Evolutionary conservation across 108 stramenopile genomes (phyloP), one percentile per base, ranked within the genome.

Genomic region (Mayamaea pseudoterrestris): DNA sequence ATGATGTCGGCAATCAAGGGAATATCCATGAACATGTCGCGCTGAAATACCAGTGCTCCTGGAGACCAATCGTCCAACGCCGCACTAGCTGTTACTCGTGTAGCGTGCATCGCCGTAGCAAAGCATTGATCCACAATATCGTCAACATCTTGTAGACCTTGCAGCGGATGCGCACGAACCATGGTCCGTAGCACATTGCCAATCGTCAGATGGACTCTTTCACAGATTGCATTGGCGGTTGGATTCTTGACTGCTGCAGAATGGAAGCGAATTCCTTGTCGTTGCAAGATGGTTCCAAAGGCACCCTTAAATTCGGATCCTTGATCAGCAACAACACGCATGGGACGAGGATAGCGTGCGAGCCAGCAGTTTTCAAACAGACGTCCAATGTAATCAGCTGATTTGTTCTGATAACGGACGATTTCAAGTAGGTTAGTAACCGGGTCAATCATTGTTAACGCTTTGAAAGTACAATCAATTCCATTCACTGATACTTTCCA

Each of bases 361-460:
- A 71, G 27, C 74, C 74, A 76, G 5, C 17, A 16, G n/a, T 58
- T 48, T 13, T 53, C 44, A 20, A 66, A 64, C 7, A 62, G 66
- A 0, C 42, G 13, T 6, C 49, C 32, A 0, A 55, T 39, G 30
- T 74, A 45, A 9, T 34, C 29, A 5, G 50, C 1, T 27, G 67
- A 52, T 21, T 68, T 63, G 27, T 50, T 27, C n/a, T n/a, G n/a
- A 26, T 47, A 25, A 6, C 53, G 44, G 6, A 55, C 35, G 18
- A 68, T 16, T 32, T 76, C 74, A 1, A 60, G 41, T 31, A 76
- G 31, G 42, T 68, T 76, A 11, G 69, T 66, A 2, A 62, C 59
- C 17, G 59, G 50, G 29, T 59, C 58, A 21, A 59, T 50, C 0
- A 24, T 30, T 0, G 49, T 59, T 0, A 59, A 17, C 0, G 58